Conservation (phyloP, 1,284 basidiomycete genomes). For the Rhodotorula mucilaginosa region DNA sequence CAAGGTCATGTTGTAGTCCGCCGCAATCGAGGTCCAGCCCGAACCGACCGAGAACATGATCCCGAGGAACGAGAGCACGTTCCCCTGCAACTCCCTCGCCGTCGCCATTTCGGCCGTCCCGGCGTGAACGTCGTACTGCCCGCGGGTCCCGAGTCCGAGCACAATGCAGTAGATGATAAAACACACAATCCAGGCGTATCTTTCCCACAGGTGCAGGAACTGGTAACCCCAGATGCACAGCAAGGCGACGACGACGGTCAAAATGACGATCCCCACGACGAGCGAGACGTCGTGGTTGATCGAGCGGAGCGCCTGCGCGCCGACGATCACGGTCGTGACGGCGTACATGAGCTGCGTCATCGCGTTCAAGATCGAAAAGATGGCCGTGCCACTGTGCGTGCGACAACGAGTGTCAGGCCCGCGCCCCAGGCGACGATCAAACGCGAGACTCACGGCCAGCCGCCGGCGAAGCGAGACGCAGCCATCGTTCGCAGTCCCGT, state of each 20-base stretch:
- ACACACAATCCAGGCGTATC: constrained; percentile 62
- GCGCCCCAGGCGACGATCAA: neutral
- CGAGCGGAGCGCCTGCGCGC: constrained; percentile 52
- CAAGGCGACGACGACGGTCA: constrained; percentile 49
- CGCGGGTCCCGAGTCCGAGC: constrained; percentile 57
- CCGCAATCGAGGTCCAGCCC: constrained; percentile 33
- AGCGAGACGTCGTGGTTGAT: constrained; percentile 50
- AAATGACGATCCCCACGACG: constrained; percentile 52
- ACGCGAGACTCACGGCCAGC: constrained; percentile 47
- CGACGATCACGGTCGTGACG: constrained; percentile 46
- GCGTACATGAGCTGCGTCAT: constrained; percentile 42
- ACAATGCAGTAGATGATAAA: constrained; percentile 57
- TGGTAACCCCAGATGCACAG: constrained; percentile 53
- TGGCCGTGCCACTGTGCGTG: constrained; percentile 42
- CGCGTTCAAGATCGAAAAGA: constrained; percentile 62
- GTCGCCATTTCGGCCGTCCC: constrained; percentile 55
- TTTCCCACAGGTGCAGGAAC: constrained; percentile 57
- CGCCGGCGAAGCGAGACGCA: constrained; percentile 5
- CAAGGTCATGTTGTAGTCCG: constrained; percentile 38
- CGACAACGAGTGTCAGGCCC: neutral
- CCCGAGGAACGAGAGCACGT: constrained; percentile 58
- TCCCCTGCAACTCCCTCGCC: constrained; percentile 52
- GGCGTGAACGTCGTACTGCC: constrained; percentile 56
- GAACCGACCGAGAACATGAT: constrained; percentile 32
- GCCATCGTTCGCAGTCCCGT: constrained; percentile 65